phyloP scores from a whole-genome alignment of 2,329 filamentous ascomycete species.

The Cercospora sp. region DNA sequence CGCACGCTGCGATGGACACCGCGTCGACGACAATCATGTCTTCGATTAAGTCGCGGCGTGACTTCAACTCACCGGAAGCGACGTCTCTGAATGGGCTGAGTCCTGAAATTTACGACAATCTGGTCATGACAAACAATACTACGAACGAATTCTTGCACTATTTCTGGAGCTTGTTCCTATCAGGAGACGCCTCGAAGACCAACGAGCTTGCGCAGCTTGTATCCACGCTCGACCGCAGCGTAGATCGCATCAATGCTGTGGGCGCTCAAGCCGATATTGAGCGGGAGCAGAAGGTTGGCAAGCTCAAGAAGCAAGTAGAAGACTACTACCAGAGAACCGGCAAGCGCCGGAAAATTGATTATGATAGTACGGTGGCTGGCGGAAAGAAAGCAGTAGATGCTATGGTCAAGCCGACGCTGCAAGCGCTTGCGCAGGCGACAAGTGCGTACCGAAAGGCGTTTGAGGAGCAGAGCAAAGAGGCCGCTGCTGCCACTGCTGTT shows the following conservation, averaged over 20 bases:
- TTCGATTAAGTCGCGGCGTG: conserved; percentile 58
- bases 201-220: conserved; percentile 78
- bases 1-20: conserved; percentile 62
- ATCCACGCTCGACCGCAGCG: conserved; percentile 76
- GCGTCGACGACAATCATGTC: conserved; percentile 68
- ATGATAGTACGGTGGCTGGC: conserved; percentile 68
- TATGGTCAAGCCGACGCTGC: conserved; percentile 72
- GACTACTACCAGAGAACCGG: conserved; percentile 71
- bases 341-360: conserved; percentile 62
- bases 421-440: conserved; percentile 69
- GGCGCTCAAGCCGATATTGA: conserved; percentile 77
- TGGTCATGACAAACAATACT: conserved; percentile 82
- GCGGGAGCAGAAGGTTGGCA: conserved; percentile 65
- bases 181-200: conserved; percentile 75
- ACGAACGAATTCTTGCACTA: conserved; percentile 95
- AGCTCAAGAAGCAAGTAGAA: conserved; percentile 67
- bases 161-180: conserved; percentile 92
- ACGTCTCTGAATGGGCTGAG: conserved; percentile 40
- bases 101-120: conserved; percentile 57
- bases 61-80: conserved; percentile 28
- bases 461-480: conserved; percentile 54
- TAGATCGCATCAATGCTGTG: conserved; percentile 76
- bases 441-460: conserved; percentile 70
- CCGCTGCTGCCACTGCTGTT: conserved; percentile 14
- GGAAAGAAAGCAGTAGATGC: conserved; percentile 73